Percentiles rank a stretch among this genome's conserved stretches.
Conservation (phyloP, 139 green algal genomes). For the Dunaliella primolecta region DNA sequence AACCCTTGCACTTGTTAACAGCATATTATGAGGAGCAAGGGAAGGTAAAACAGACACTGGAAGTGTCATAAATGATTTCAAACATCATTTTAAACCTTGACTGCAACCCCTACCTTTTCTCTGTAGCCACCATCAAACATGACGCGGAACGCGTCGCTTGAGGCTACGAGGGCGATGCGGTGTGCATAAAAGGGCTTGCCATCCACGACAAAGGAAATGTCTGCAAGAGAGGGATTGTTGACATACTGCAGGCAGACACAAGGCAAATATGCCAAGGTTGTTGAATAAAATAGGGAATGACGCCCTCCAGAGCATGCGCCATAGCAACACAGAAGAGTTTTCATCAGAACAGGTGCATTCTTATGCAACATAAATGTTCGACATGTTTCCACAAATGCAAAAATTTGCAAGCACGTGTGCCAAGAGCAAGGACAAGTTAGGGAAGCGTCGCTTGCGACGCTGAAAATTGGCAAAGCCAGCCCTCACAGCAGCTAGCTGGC, state of each 20-base stretch:
- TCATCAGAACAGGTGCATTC: no score
- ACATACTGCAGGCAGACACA: slow-evolving; percentile 66
- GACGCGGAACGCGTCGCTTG: slow-evolving; percentile 86
- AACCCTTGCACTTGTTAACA: no score
- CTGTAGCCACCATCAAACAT: slow-evolving; percentile 93
- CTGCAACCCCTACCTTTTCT: slow-evolving; percentile 17
- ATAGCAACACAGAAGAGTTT: no score
- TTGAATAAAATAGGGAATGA: not conserved
- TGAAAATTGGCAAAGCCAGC: no score
- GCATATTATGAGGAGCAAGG: no score
- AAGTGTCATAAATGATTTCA: not conserved
- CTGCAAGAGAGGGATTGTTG: slow-evolving; percentile 84
- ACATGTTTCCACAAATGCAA: not conserved
- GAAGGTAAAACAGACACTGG: not conserved
- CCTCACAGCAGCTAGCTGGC: no score
- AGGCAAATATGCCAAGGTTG: no score
- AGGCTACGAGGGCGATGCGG: slow-evolving; percentile 84
- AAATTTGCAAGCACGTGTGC: no score
- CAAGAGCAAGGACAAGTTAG: no score
- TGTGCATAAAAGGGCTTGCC: slow-evolving; percentile 86
- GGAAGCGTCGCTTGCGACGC: no score
- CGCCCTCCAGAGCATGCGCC: no score
- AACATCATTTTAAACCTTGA: not conserved
- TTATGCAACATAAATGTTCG: not conserved
- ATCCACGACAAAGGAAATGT: slow-evolving; percentile 94